phyloP scores from a whole-genome alignment of 306 rosid species.

The Corylus americana region DNA sequence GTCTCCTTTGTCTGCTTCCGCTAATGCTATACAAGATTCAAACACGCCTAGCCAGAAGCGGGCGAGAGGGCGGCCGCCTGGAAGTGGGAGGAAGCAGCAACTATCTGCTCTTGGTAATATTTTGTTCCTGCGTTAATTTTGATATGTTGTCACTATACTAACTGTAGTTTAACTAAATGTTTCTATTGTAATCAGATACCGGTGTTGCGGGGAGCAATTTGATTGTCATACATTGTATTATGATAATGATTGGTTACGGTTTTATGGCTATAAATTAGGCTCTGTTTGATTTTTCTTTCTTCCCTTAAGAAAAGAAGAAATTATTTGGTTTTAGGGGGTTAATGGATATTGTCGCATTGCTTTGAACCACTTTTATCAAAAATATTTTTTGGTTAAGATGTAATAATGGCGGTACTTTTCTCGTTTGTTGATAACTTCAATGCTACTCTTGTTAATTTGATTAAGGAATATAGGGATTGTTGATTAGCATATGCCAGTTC shows the following conservation, averaged over 20 bases:
- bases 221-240: background rate
- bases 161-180: background rate
- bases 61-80: slow-evolving; percentile 78
- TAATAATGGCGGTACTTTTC: background rate
- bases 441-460: background rate
- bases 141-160: slow-evolving; percentile 4
- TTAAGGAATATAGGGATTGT: background rate
- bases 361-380: background rate
- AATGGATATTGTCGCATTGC: slow-evolving; percentile 7
- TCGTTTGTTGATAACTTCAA: background rate
- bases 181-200: background rate
- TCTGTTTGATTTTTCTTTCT: background rate
- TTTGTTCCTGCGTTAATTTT: slow-evolving; percentile 7
- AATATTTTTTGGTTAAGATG: background rate
- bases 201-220: background rate
- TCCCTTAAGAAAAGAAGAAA: background rate
- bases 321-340: background rate
- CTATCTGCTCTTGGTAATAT: slow-evolving; percentile 73
- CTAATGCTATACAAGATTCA: slow-evolving; percentile 53
- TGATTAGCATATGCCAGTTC: slow-evolving; percentile 17
- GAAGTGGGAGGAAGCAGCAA: slow-evolving; percentile 90
- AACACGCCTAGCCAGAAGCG: slow-evolving; percentile 47
- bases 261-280: background rate
- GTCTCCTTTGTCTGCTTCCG: slow-evolving; percentile 66
- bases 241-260: background rate